Evolutionary conservation across 2,329 filamentous ascomycete species (phyloP).

Genomic region (Blumeriella jaapii): DNA sequence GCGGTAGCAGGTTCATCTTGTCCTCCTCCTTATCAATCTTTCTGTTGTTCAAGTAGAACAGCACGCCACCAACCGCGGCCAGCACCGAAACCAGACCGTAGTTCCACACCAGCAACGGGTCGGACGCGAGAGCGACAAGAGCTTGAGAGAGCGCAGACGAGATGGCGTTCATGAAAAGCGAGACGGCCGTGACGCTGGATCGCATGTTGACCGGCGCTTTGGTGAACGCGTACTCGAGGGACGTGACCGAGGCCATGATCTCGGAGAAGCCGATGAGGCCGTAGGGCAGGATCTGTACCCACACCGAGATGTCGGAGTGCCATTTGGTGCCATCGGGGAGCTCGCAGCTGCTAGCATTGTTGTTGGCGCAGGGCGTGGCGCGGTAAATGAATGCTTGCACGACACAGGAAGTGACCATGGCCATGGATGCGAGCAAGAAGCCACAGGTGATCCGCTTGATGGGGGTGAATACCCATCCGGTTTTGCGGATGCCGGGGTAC

Average conservation of each 20-base stretch:
- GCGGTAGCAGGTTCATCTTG: slow-evolving; percentile 11
- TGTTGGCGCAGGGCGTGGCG: slow-evolving; percentile 39
- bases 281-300: slow-evolving; percentile 39
- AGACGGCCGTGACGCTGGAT: slow-evolving; percentile 46
- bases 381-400: slow-evolving; percentile 48
- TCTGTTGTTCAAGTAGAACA: slow-evolving; percentile 14
- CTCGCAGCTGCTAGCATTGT: slow-evolving; percentile 34
- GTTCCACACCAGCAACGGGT: slow-evolving; percentile 33
- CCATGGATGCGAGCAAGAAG: slow-evolving; percentile 39
- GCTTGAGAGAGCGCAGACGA: slow-evolving; percentile 38
- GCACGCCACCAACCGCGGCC: slow-evolving; percentile 10
- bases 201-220: slow-evolving; percentile 62
- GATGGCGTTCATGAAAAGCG: slow-evolving; percentile 45
- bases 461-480: slow-evolving; percentile 43
- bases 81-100: slow-evolving; percentile 19
- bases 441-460: slow-evolving; percentile 46
- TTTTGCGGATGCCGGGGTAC: slow-evolving; percentile 44
- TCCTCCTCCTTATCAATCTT: slow-evolving; percentile 16
- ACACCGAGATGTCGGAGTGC: slow-evolving; percentile 36
- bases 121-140: slow-evolving; percentile 30
- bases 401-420: slow-evolving; percentile 45
- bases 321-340: slow-evolving; percentile 14
- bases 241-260: slow-evolving; percentile 55
- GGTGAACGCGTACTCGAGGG: slow-evolving; percentile 62
- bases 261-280: slow-evolving; percentile 45